Evolutionary conservation across 176 grass and related monocot genomes (phyloP).

Genomic region (Elaeis guineensis): DNA sequence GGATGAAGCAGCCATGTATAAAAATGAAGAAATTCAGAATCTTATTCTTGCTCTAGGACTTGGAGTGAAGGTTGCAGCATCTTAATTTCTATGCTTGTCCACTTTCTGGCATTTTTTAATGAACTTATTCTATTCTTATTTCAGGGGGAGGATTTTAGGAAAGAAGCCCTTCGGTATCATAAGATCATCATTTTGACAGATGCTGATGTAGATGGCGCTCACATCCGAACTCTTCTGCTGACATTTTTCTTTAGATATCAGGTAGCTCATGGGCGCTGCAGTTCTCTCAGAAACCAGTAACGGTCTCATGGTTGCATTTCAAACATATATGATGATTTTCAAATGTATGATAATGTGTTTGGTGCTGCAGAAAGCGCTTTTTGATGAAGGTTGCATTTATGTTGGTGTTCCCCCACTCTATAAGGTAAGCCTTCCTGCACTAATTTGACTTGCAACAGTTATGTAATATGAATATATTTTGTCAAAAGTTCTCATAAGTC

Average conservation of each 20-base stretch:
- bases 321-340: no score
- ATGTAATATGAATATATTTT: no score
- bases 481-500: not conserved
- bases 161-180: conserved; percentile 89
- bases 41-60: conserved; percentile 89
- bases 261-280: conserved; percentile 23
- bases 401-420: conserved; percentile 97
- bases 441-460: no score
- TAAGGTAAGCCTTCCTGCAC: conserved; percentile 31
- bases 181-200: conserved; percentile 94
- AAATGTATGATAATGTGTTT: not conserved
- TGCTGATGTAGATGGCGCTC: conserved; percentile 97
- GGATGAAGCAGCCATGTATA: conserved; percentile 99
- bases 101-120: not conserved
- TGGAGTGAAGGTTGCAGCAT: conserved; percentile 73
- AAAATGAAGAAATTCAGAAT: conserved; percentile 98
- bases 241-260: conserved; percentile 99
- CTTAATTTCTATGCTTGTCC: conserved; percentile 8
- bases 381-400: conserved; percentile 95
- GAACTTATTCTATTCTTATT: conserved; percentile 33
- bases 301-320: no score
- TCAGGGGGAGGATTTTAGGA: conserved; percentile 99
- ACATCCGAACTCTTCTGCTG: conserved; percentile 91
- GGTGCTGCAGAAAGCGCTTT: conserved; percentile 69
- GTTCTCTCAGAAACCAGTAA: no score